A percentile compares a stretch with the other conserved stretches of the same genome.
Evolutionary conservation across 2,329 filamentous ascomycete species (phyloP).

Genomic region (Rhexocercosporidium sp.): DNA sequence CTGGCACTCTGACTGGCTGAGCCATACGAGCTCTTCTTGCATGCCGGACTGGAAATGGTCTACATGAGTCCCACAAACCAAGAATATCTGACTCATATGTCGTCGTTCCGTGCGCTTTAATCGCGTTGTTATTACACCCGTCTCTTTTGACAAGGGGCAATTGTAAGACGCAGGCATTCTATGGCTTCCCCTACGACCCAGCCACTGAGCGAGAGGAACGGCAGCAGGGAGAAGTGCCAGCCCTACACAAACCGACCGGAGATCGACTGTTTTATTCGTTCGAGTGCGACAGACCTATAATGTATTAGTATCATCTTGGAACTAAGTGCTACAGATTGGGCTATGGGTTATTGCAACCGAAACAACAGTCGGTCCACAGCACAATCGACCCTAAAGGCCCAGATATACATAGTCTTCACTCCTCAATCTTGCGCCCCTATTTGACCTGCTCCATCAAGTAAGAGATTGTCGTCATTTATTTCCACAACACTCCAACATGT

Average conservation of each 20-base stretch:
- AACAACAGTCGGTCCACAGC: neutral
- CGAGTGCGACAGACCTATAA: neutral
- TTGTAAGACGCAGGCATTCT: neutral
- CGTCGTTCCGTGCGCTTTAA: neutral
- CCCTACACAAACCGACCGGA: neutral
- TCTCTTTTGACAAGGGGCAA: neutral
- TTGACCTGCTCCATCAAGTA: neutral
- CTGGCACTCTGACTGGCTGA: neutral
- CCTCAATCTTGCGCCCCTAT: neutral
- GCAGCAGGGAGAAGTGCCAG: neutral
- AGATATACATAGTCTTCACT: neutral
- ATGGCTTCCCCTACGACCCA: neutral
- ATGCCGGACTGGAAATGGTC: too few species aligned
- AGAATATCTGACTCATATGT: too few species aligned
- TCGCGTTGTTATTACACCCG: neutral
- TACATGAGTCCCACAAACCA: too few species aligned
- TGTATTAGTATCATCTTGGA: neutral
- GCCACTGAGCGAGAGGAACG: neutral
- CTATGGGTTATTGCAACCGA: neutral
- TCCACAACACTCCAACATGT: neutral
- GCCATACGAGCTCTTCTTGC: neutral
- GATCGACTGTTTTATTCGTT: neutral
- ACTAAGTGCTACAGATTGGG: neutral
- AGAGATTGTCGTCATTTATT: too few species aligned
- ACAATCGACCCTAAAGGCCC: neutral